Base-by-base conservation (phyloP, 2,329 filamentous ascomycete species). In the Colletotrichum costaricense region DNA sequence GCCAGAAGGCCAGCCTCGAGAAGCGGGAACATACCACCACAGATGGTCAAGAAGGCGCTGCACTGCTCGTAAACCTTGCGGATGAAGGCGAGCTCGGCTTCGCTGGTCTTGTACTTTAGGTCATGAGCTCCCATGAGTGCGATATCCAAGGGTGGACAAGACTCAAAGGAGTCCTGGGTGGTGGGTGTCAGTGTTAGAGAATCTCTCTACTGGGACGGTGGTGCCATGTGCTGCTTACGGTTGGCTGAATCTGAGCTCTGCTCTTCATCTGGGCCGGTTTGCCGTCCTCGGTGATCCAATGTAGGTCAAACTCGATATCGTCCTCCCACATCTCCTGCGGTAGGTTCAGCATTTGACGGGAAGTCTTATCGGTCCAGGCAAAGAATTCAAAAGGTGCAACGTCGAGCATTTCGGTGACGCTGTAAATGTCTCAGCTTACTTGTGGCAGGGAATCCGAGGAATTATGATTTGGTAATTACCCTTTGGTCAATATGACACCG, bases 121-220 rank as follows among this genome's bases (percentile, higher is more conserved):
- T 77, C 49, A 42, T 80, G 76, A 6, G 84, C 84, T 0, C 84
- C 84, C 67, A 85, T 82, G 56, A 86, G 78, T 22, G 82, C 80
- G 62, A 86, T 81, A 71, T 86, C 84, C 7, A 86, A 78, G 0
- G 78, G 74, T 0, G 84, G 84, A 57, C 83, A 85, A 1, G 78
- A 79, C 4, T 79, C 79, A 33, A 85, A 86, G 0, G 81, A 81
- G 73, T 86, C 78, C 83, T 85, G 26, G 16, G 1, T 5, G 16
- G 7, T 66, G 5, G 57, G 35, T 11, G 11, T 3, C 4, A 19
- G 38, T 42, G 6, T 24, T 12, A 4, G 5, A 49, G 3, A 9
- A 22, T 9, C 19, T 14, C 5, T n/a, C 7, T 19, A 19, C 16
- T 42, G 19, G 11, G 8, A 42, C 12, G 9, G 4, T 8, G 24